phyloP scores from a whole-genome alignment of 176 grass and related monocot genomes.

The Areca catechu region DNA sequence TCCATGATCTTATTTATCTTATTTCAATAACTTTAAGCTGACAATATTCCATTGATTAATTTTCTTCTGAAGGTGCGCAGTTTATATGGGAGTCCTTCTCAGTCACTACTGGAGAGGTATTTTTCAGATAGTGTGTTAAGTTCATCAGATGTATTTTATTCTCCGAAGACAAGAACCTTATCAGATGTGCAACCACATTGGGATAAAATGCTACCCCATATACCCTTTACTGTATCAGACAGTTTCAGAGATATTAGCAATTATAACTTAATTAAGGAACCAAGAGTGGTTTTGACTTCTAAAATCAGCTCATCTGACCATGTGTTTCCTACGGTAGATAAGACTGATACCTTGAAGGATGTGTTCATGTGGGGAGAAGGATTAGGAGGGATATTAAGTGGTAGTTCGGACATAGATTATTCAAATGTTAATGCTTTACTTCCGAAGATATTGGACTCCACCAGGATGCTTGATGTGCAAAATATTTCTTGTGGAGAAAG shows the following conservation, averaged over 20 bases:
- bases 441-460: slow-evolving; percentile 66
- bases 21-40: slow-evolving; percentile 7
- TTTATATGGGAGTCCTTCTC: slow-evolving; percentile 73
- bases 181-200: slow-evolving; percentile 68
- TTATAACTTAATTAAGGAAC: slow-evolving; percentile 28
- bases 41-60: slow-evolving; percentile 11
- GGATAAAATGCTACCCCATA: slow-evolving; percentile 61
- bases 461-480: slow-evolving; percentile 54
- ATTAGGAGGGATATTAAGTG: slow-evolving; percentile 30
- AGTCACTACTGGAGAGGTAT: slow-evolving; percentile 40
- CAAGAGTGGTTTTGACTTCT: slow-evolving; percentile 30
- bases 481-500: slow-evolving; percentile 69
- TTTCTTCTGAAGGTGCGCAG: slow-evolving; percentile 57
- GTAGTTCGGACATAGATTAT: slow-evolving; percentile 1
- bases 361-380: slow-evolving; percentile 83
- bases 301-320: slow-evolving; percentile 50
- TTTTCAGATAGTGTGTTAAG: slow-evolving; percentile 37
- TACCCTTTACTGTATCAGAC: slow-evolving; percentile 32
- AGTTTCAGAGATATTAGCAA: slow-evolving; percentile 31
- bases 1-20: slow-evolving; percentile 16
- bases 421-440: slow-evolving; percentile 37
- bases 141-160: slow-evolving; percentile 64
- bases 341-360: slow-evolving; percentile 56
- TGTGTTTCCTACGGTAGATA: slow-evolving; percentile 27
- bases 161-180: slow-evolving; percentile 51